These are phyloP conservation scores for Onygenales sp. DNA, from an alignment of 2,329 filamentous ascomycete genomes.

Conservation along the genomic window DNA sequence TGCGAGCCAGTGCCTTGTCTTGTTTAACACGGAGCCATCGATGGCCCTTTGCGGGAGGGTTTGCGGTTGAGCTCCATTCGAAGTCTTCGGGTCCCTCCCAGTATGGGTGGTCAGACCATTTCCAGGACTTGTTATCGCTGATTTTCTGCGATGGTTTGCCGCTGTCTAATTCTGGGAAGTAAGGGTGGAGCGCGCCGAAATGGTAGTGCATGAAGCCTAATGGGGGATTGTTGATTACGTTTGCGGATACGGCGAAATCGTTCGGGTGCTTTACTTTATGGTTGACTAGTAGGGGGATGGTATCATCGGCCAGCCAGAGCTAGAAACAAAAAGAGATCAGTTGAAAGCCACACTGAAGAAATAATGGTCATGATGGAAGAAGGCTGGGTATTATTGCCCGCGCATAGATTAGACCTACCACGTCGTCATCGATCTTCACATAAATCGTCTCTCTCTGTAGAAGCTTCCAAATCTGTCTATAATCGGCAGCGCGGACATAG, in stretches of 20 bases:
- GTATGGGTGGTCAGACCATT: slow-evolving; percentile 4
- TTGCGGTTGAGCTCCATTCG: slow-evolving; percentile 1
- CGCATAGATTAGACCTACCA: slow-evolving; percentile 14
- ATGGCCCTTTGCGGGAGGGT: slow-evolving; percentile 4
- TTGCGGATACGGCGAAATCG: slow-evolving; percentile 44
- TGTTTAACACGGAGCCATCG: slow-evolving; percentile 41
- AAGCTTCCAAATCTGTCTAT: slow-evolving; percentile 18
- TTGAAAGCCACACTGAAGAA: not conserved
- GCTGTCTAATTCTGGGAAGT: slow-evolving; percentile 39
- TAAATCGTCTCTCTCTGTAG: slow-evolving; percentile 29
- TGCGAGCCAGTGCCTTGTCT: slow-evolving; percentile 26
- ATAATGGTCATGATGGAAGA: not conserved
- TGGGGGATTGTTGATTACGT: slow-evolving; percentile 48
- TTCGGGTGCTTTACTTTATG: slow-evolving; percentile 44
- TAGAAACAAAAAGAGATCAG: not conserved
- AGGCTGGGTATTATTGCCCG: not conserved
- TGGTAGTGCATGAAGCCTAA: slow-evolving; percentile 47
- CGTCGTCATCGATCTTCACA: slow-evolving; percentile 38
- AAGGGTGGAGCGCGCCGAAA: slow-evolving; percentile 43
- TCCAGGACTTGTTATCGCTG: slow-evolving; percentile 7
- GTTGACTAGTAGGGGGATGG: slow-evolving; percentile 40
- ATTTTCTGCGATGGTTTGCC: slow-evolving; percentile 3
- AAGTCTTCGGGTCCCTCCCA: slow-evolving; percentile 4
- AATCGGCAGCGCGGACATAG: slow-evolving; percentile 25
- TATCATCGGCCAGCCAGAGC: slow-evolving; percentile 7